A percentile compares a stretch with the other conserved stretches of the same genome.
These are phyloP conservation scores for Schizophyllum commune DNA, from an alignment of 1,284 basidiomycete genomes.

Conservation along the genomic window DNA sequence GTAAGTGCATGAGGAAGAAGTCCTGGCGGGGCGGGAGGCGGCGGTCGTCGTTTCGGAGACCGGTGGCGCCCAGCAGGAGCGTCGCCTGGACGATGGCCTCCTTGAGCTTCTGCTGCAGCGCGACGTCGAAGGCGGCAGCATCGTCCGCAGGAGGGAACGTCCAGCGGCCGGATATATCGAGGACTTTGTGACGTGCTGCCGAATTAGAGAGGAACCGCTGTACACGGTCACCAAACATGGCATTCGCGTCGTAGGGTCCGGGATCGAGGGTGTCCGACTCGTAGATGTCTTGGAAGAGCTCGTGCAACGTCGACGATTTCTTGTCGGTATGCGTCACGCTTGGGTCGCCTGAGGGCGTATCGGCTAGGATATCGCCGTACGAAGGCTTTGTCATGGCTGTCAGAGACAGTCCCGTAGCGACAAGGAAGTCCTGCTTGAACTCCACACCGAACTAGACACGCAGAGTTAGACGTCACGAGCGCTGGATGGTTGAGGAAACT, in stretches of 20 bases:
- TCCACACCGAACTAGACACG: slow-evolving; percentile 46
- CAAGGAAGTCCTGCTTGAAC: slow-evolving; percentile 45
- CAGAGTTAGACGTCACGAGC: not conserved
- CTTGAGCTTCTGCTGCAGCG: slow-evolving; percentile 38
- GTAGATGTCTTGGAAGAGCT: slow-evolving; percentile 46
- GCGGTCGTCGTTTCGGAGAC: slow-evolving; percentile 22
- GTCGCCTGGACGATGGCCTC: slow-evolving; percentile 47
- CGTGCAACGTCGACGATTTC: slow-evolving; percentile 33
- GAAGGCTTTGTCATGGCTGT: not conserved
- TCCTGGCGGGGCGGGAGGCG: slow-evolving; percentile 49
- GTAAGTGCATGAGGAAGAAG: slow-evolving; percentile 68
- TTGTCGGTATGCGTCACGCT: slow-evolving; percentile 12
- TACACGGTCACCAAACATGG: slow-evolving; percentile 28
- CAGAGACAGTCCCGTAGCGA: slow-evolving; percentile 38
- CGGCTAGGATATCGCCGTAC: slow-evolving; percentile 14
- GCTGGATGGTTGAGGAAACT: slow-evolving; percentile 14
- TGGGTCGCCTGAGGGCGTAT: slow-evolving; percentile 11
- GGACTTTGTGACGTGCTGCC: slow-evolving; percentile 38
- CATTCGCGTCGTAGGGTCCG: slow-evolving; percentile 44
- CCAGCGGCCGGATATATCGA: slow-evolving; percentile 41
- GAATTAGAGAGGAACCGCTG: slow-evolving; percentile 26
- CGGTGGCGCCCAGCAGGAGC: slow-evolving; percentile 46
- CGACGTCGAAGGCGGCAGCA: slow-evolving; percentile 19
- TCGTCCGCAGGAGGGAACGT: slow-evolving; percentile 29
- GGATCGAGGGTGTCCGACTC: slow-evolving; percentile 43